Conservation (phyloP, 2,329 filamentous ascomycete genomes). For the Ophiostoma quercus region DNA sequence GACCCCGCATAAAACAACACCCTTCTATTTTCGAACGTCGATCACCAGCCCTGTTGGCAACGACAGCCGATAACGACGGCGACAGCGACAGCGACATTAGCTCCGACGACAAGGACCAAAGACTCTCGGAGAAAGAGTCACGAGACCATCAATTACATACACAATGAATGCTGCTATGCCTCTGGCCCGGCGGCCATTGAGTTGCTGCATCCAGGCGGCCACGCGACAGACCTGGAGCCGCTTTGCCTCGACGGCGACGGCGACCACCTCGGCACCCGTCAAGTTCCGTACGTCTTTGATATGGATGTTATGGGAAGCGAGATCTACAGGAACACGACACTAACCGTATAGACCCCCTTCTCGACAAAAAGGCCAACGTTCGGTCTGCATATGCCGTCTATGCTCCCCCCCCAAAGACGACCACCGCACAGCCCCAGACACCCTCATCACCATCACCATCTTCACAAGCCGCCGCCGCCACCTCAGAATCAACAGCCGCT, state of each 20-base stretch:
- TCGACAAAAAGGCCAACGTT: slow-evolving; percentile 26
- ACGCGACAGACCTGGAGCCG: slow-evolving; percentile 19
- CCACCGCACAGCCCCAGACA: slow-evolving; percentile 17
- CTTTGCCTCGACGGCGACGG: slow-evolving; percentile 21
- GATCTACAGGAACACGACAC: not conserved
- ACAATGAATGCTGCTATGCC: slow-evolving; percentile 22
- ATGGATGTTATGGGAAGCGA: not conserved
- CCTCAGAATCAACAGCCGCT: slow-evolving; percentile 13
- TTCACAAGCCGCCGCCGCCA: slow-evolving; percentile 14
- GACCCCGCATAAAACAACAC: not conserved
- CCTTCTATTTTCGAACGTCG: slow-evolving; percentile 5
- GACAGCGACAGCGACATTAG: not conserved
- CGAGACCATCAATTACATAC: not conserved
- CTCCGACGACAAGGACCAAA: not conserved
- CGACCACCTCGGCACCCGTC: slow-evolving; percentile 3
- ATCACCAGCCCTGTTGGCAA: not conserved
- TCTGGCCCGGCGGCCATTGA: slow-evolving; percentile 25
- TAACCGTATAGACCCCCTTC: slow-evolving; percentile 24
- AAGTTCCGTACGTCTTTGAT: not conserved
- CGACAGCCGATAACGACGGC: not conserved
- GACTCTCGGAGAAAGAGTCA: not conserved
- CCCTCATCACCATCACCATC: slow-evolving; percentile 21
- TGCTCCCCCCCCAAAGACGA: slow-evolving; percentile 26
- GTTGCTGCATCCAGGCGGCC: slow-evolving; percentile 21
- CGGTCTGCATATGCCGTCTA: slow-evolving; percentile 49